Base-by-base conservation (phyloP, 176 grass and related monocot genomes). In the Dendrocalamus sinicus region DNA sequence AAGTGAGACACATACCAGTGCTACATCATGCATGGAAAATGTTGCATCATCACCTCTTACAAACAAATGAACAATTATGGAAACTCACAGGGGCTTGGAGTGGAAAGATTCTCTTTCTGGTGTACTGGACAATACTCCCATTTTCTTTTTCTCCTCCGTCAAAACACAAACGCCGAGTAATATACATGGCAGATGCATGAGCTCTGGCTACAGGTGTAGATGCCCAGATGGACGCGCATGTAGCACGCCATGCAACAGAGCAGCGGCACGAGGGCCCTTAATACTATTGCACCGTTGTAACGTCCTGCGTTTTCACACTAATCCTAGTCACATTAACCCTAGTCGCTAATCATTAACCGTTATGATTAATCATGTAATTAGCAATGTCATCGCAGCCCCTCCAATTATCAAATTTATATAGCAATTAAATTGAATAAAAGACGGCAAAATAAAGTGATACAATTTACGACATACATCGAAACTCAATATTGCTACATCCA, bases 261-360 rank as follows among this genome's bases (percentile, higher is more conserved):
- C 75, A 55, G 84, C 84, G 52, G 64, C 65, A 78, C 65, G 75
- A n/a, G 70, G 65, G 12, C 2, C 12, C 3, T 20, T 55, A 81
- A 68, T 81, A 68, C 15, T 67, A 20, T 39, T 37, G 35, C 35
- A 37, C 35, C 35, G 35, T 37, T 37, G 35, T 37, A 4, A 37
- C 35, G 35, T 4, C 35, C 35, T 4, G 32, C 35, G 35, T 4
- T 37, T 5, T 37, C 35, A 4, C 35, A 0, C 35, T n/a, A n/a
- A n/a, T n/a, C n/a, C n/a, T n/a, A n/a, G n/a, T n/a, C n/a, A n/a
- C n/a, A n/a, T n/a, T 37, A 37, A 37, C 35, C 35, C 35, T 37
- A 37, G 35, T 37, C 35, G 0, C 35, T 37, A 37, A 37, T 37
- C 35, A 37, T 37, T 37, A 0, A 37, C 35, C 35, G 35, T 4